Evolutionary conservation across 2,329 filamentous ascomycete species (phyloP).

Genomic region (Thelonectria rubi): DNA sequence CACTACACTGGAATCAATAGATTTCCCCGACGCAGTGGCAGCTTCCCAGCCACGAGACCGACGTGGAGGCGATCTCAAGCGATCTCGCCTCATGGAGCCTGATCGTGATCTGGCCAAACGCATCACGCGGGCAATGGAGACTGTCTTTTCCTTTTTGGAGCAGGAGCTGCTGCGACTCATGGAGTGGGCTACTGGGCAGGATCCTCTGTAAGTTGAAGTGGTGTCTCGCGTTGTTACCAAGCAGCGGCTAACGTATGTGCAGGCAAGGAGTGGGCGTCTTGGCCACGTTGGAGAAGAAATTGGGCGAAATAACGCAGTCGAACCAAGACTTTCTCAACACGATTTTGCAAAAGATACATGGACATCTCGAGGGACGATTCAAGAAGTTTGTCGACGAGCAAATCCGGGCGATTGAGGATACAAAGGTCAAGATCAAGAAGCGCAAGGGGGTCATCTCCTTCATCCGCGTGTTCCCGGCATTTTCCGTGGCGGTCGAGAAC

Average conservation of each 20-base stretch:
- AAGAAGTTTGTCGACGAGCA: conserved; percentile 93
- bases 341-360: conserved; percentile 81
- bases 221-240: neutral
- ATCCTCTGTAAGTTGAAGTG: conserved; percentile 75
- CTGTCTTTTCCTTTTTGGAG: conserved; percentile 84
- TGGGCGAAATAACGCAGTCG: conserved; percentile 82
- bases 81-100: conserved; percentile 83
- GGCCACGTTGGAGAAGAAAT: conserved; percentile 80
- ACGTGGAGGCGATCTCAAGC: conserved; percentile 75
- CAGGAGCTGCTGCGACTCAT: conserved; percentile 80
- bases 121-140: conserved; percentile 88
- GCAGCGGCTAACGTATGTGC: conserved; percentile 31
- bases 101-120: conserved; percentile 86
- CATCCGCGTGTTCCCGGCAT: conserved; percentile 90
- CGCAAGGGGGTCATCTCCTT: conserved; percentile 96
- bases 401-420: conserved; percentile 94
- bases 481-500: conserved; percentile 83
- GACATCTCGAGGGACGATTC: conserved; percentile 78
- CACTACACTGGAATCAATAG: conserved; percentile 80
- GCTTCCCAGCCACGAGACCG: conserved; percentile 72
- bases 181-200: conserved; percentile 82
- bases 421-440: conserved; percentile 99
- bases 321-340: conserved; percentile 92
- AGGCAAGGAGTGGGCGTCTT: conserved; percentile 92
- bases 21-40: conserved; percentile 84